Base-by-base conservation (phyloP, 2,329 filamentous ascomycete species). In the Aspergillus cejpii region DNA sequence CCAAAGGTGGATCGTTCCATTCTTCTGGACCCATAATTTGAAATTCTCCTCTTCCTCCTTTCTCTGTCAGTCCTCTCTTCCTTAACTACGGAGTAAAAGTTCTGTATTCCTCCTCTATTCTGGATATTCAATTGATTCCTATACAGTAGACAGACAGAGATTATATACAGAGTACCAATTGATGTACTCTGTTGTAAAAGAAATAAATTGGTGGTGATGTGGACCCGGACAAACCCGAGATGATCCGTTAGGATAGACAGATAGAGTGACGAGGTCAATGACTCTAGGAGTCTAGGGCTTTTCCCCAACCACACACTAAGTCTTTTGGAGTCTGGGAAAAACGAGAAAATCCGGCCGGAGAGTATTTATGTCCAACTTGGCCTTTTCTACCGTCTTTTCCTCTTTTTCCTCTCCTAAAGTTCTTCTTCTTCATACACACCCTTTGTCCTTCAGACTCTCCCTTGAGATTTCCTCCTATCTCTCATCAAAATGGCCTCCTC, bases 401-500 rank as follows among this genome's bases (percentile, higher is more conserved):
- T 56, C 52, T 54, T 51, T 49, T 53, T 41, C 48, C 45, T 45
- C 44, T 43, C 39, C 46, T 47, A 38, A 47, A 59, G 43, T 34
- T 17, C 31, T 34, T 34, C 11, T 17, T 44, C 42, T 50, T 47
- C 44, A 49, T 41, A 42, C 49, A 45, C 34, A 47, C 34, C 37
- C 39, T 41, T 34, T 14, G 24, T 14, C n/a, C 23, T 57, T 59
- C 57, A n/a, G n/a, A n/a, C n/a, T 56, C 57, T 62, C 59, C 58
- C 61, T 21, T 23, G 17, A 24, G 62, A 70, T 69, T 71, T n/a
- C n/a, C 15, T 12, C 15, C 17, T 10, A 67, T 66, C 64, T 67
- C 65, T 75, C 75, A 74, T 81, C 79, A 80, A 79, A 87, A 89
- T 89, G 85, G 82, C 84, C 72, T 78, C 81, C 72, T 75, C 80